Evolutionary conservation across 2,329 filamentous ascomycete species (phyloP).

Genomic region (Aureobasidium leucospermi): DNA sequence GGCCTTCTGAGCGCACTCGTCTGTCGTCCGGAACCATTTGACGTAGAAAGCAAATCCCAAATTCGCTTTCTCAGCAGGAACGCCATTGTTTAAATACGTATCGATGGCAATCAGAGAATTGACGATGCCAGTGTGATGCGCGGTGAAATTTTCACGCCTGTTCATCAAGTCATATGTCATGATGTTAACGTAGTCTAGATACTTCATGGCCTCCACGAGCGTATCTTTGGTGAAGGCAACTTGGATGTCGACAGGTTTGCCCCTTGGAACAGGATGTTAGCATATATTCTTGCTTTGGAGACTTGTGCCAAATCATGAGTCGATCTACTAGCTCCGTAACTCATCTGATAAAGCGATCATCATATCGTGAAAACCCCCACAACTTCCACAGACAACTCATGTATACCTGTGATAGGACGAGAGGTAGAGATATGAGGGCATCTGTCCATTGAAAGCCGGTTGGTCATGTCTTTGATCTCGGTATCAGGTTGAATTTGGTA

Average conservation of each 20-base stretch:
- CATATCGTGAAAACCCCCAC: no score
- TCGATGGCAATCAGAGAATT: slow-evolving; percentile 49
- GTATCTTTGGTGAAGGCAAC: slow-evolving; percentile 55
- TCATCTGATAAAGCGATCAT: no score
- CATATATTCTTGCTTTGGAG: not conserved
- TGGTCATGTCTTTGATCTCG: no score
- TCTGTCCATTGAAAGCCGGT: no score
- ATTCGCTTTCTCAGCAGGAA: slow-evolving; percentile 50
- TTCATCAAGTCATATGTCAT: slow-evolving; percentile 71
- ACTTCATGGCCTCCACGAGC: slow-evolving; percentile 50
- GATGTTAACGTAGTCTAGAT: slow-evolving; percentile 61
- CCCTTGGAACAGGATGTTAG: slow-evolving; percentile 23
- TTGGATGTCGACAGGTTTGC: slow-evolving; percentile 52
- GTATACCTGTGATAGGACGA: no score
- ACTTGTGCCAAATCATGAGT: not conserved
- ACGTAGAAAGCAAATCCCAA: slow-evolving; percentile 63
- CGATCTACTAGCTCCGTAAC: not conserved
- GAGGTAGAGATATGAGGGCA: no score
- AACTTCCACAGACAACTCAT: no score
- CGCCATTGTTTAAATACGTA: slow-evolving; percentile 53
- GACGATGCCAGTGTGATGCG: slow-evolving; percentile 57
- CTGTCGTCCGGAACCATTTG: slow-evolving; percentile 57
- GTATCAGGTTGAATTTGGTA: no score
- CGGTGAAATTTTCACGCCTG: slow-evolving; percentile 55
- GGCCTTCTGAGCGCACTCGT: slow-evolving; percentile 38